Evolutionary conservation across 352 stramenopile species (phyloP).

Genomic region (Phytophthora pini): DNA sequence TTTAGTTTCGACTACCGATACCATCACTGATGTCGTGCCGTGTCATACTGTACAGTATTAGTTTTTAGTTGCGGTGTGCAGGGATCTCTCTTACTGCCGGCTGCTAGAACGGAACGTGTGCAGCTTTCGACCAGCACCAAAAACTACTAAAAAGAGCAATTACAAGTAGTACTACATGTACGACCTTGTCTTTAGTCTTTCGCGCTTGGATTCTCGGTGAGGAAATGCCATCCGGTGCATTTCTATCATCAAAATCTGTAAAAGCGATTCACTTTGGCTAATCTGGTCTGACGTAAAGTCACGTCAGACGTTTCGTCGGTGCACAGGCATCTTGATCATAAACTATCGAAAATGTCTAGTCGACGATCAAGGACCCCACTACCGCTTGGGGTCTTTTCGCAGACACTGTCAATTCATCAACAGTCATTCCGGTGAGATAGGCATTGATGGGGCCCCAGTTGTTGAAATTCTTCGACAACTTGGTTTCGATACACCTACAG

Average conservation of each 20-base stretch:
- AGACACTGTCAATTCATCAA: no score
- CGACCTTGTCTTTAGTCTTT: not conserved
- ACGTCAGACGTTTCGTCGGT: not conserved
- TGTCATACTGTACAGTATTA: not conserved
- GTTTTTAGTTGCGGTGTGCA: no score
- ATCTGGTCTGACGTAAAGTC: not conserved
- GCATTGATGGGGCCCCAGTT: no score
- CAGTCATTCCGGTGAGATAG: no score
- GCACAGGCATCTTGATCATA: not conserved
- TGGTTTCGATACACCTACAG: no score
- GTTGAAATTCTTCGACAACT: no score
- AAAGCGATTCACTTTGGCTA: constrained; percentile 3
- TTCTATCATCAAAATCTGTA: not conserved
- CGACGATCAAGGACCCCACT: not conserved
- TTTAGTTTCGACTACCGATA: no score
- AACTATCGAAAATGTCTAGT: constrained; percentile 1
- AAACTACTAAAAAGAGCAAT: constrained; percentile 4
- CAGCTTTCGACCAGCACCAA: constrained; percentile 6
- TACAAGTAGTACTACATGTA: not conserved
- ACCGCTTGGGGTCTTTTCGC: no score
- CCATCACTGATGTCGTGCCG: not conserved
- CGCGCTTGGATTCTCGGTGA: constrained; percentile 4
- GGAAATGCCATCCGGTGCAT: not conserved
- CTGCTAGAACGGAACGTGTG: not conserved
- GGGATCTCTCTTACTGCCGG: not conserved